A percentile compares a stretch with the other conserved stretches of the same genome.
Evolutionary conservation across 495 filamentous ascomycete species (phyloP).

Genomic region (Physcia stellaris): DNA sequence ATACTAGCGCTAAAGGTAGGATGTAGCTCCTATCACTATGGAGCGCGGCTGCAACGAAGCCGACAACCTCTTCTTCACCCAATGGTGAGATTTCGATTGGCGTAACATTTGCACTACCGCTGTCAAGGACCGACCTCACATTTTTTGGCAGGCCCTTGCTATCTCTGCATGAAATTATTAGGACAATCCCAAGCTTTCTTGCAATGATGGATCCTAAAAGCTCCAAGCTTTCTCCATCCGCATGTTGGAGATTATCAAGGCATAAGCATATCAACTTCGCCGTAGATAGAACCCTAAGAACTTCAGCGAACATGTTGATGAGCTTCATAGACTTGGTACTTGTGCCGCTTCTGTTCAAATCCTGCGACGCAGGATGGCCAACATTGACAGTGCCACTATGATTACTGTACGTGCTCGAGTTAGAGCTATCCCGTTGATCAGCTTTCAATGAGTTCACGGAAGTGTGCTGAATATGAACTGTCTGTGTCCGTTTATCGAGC

Average conservation of each 20-base stretch:
- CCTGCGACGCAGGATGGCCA: conserved; percentile 29
- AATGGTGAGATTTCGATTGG: conserved; percentile 54
- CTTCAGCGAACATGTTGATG: conserved; percentile 71
- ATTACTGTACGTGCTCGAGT: not conserved
- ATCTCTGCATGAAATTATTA: conserved; percentile 45
- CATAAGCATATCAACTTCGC: conserved; percentile 73
- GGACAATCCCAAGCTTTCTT: conserved; percentile 59
- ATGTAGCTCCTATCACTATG: conserved; percentile 44
- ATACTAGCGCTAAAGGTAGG: conserved; percentile 33
- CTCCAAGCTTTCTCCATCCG: conserved; percentile 73
- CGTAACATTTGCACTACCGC: conserved; percentile 37
- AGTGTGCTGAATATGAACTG: conserved; percentile 1
- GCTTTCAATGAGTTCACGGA: conserved; percentile 6
- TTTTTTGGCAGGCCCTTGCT: conserved; percentile 6
- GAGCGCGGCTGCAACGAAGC: conserved; percentile 66
- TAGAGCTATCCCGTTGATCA: conserved; percentile 6
- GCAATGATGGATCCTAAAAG: conserved; percentile 60
- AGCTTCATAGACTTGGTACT: conserved; percentile 63
- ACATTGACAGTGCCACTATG: not conserved
- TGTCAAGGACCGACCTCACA: conserved; percentile 30
- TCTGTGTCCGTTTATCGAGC: conserved; percentile 1
- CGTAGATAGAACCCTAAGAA: conserved; percentile 62
- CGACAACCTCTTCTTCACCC: conserved; percentile 56
- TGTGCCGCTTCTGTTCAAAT: conserved; percentile 55
- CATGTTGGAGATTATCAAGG: conserved; percentile 76